A percentile compares a stretch with the other conserved stretches of the same genome.
Conservation (phyloP, 225 moss, liverwort and hornwort species). For the Ulota crispa region DNA sequence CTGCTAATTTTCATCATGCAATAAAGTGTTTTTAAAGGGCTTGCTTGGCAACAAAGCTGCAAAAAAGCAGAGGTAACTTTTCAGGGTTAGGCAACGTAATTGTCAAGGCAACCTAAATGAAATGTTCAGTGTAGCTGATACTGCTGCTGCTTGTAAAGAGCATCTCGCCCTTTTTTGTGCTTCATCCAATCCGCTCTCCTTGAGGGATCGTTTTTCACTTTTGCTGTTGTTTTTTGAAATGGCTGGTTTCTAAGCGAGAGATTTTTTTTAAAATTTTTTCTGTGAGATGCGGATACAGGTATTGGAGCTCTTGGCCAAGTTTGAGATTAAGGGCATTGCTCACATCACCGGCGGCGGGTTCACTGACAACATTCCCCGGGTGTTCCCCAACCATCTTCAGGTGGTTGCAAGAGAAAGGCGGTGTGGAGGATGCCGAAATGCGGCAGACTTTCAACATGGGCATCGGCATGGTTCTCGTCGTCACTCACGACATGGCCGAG, state of each 20-base stretch:
- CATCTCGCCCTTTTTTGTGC: background rate
- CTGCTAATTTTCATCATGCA: too few species aligned
- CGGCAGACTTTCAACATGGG: slow-evolving; percentile 92
- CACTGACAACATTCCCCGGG: slow-evolving; percentile 89
- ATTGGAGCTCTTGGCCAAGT: slow-evolving; percentile 58
- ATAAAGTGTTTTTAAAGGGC: too few species aligned
- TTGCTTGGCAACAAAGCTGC: too few species aligned
- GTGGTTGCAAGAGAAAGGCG: slow-evolving; percentile 57
- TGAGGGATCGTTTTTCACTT: background rate
- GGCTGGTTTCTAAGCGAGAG: background rate
- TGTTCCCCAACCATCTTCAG: slow-evolving; percentile 81
- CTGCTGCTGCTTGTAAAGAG: background rate
- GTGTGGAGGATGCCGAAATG: slow-evolving; percentile 62
- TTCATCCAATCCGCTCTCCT: background rate
- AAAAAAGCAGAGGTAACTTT: too few species aligned
- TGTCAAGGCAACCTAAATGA: too few species aligned
- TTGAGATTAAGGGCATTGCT: slow-evolving; percentile 86
- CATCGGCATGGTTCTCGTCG: slow-evolving; percentile 88
- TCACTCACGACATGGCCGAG: slow-evolving; percentile 50
- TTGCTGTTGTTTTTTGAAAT: background rate
- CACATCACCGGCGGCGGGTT: slow-evolving; percentile 98
- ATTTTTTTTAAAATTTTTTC: background rate
- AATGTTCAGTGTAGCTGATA: too few species aligned
- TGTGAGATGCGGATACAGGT: slow-evolving; percentile 38
- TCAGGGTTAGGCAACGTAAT: too few species aligned